These are phyloP conservation scores for Cadophora malorum DNA, from an alignment of 2,329 filamentous ascomycete species.

Conservation along the genomic window DNA sequence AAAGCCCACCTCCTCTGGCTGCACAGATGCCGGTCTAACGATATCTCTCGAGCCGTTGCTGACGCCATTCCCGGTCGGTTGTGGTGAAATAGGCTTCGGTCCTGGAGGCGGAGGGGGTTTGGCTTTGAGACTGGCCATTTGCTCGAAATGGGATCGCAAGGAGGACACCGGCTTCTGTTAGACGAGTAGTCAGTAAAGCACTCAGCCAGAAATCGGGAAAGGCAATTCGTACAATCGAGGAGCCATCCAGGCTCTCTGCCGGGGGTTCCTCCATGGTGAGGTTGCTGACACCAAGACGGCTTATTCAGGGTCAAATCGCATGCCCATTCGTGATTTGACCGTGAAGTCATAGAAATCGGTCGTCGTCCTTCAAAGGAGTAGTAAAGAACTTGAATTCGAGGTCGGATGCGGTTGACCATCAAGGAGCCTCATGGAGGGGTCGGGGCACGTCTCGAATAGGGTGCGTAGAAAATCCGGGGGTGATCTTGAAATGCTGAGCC, in stretches of 20 bases:
- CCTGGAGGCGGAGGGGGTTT: slow-evolving; percentile 47
- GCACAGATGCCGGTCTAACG: slow-evolving; percentile 28
- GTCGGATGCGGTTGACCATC: slow-evolving; percentile 25
- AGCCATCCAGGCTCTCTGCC: slow-evolving; percentile 73
- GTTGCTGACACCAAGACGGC: slow-evolving; percentile 27
- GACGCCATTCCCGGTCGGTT: slow-evolving; percentile 34
- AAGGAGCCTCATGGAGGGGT: slow-evolving; percentile 24
- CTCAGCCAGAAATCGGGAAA: background rate
- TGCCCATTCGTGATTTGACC: slow-evolving; percentile 35
- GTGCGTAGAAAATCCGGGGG: slow-evolving; percentile 22
- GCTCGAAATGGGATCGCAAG: slow-evolving; percentile 81
- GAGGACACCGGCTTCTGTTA: slow-evolving; percentile 80
- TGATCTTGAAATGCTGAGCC: slow-evolving; percentile 17
- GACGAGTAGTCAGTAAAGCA: slow-evolving; percentile 24
- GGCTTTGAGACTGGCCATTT: slow-evolving; percentile 62
- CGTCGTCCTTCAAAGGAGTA: background rate
- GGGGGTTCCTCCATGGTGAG: slow-evolving; percentile 51
- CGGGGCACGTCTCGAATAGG: slow-evolving; percentile 24
- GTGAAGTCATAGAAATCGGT: slow-evolving; percentile 30
- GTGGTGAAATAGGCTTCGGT: slow-evolving; percentile 40
- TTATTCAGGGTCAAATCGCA: slow-evolving; percentile 27
- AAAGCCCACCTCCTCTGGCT: slow-evolving; percentile 33
- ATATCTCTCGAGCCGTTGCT: slow-evolving; percentile 31
- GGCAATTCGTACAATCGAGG: slow-evolving; percentile 69
- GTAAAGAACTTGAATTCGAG: slow-evolving; percentile 3